phyloP scores from a whole-genome alignment of 225 moss, liverwort and hornwort species.

The Antitrichia curtipendula region DNA sequence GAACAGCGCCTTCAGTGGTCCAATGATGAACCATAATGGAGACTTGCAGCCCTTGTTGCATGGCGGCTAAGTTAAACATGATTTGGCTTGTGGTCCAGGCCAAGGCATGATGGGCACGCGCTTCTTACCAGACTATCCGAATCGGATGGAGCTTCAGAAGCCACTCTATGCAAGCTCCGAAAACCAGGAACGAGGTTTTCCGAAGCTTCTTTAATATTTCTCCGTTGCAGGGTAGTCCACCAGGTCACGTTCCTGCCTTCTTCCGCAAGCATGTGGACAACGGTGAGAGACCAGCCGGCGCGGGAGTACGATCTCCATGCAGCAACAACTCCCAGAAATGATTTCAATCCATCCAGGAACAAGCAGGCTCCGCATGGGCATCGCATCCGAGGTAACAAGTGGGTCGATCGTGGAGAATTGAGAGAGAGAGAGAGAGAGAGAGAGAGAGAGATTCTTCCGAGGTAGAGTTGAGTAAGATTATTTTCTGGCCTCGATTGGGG shows the following conservation, averaged over 20 bases:
- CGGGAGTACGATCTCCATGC: neutral
- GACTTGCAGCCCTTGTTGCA: neutral
- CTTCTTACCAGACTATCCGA: neutral
- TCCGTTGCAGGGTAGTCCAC: neutral
- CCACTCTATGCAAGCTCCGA: neutral
- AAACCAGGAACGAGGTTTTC: neutral
- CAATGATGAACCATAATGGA: neutral
- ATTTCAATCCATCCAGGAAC: neutral
- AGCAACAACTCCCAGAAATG: neutral
- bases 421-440: neutral
- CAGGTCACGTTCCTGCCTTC: neutral
- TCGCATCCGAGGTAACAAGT: no score
- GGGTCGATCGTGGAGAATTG: neutral
- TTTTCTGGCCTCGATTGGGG: neutral
- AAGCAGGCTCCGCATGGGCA: neutral
- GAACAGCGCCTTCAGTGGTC: no score
- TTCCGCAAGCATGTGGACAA: neutral
- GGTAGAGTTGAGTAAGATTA: neutral
- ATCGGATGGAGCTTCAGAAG: neutral
- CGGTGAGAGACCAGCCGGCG: no score
- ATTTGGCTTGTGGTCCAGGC: neutral
- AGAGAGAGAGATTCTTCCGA: neutral
- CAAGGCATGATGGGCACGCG: neutral
- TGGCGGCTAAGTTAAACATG: neutral
- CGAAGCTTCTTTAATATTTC: neutral